Evolutionary conservation across 805 yeast genomes (phyloP).

Genomic region (Nakazawaea pomicola): DNA sequence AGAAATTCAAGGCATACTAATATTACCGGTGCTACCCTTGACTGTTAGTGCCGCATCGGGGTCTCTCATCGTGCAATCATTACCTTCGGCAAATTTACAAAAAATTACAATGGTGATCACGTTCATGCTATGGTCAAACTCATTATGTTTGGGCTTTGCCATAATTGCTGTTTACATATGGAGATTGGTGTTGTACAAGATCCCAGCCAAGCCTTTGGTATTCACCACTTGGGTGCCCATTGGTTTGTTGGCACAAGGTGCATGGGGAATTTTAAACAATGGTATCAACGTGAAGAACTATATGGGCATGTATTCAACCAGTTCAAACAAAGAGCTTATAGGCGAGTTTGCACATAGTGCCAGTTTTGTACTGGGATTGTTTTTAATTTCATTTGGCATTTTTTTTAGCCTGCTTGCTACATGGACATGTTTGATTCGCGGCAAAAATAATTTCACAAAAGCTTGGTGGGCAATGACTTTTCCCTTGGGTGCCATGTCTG

Average conservation of each 20-base stretch:
- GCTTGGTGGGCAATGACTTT: slow-evolving; percentile 85
- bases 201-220: slow-evolving; percentile 49
- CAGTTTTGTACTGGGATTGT: slow-evolving; percentile 5
- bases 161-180: slow-evolving; percentile 54
- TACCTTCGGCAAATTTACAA: slow-evolving; percentile 40
- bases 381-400: slow-evolving; percentile 20
- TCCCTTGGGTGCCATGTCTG: slow-evolving; percentile 81
- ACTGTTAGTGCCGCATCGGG: slow-evolving; percentile 78
- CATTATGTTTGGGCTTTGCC: slow-evolving; percentile 54
- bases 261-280: slow-evolving; percentile 56
- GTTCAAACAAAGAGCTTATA: slow-evolving; percentile 2
- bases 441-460: slow-evolving; percentile 33
- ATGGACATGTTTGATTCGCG: slow-evolving; percentile 19
- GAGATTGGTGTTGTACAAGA: slow-evolving; percentile 51
- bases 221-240: slow-evolving; percentile 74
- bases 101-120: slow-evolving; percentile 49
- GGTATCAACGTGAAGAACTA: slow-evolving; percentile 36
- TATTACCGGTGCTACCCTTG: slow-evolving; percentile 75
- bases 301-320: not conserved
- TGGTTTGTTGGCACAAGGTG: slow-evolving; percentile 85
- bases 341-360: slow-evolving; percentile 8
- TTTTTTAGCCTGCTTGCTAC: slow-evolving; percentile 32
- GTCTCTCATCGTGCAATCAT: slow-evolving; percentile 39
- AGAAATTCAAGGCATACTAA: slow-evolving; percentile 48
- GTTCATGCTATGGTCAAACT: slow-evolving; percentile 64